A percentile compares a stretch with the other conserved stretches of the same genome.
phyloP scores from a whole-genome alignment of 768 basidiomycete genomes.

The Mycena pura region DNA sequence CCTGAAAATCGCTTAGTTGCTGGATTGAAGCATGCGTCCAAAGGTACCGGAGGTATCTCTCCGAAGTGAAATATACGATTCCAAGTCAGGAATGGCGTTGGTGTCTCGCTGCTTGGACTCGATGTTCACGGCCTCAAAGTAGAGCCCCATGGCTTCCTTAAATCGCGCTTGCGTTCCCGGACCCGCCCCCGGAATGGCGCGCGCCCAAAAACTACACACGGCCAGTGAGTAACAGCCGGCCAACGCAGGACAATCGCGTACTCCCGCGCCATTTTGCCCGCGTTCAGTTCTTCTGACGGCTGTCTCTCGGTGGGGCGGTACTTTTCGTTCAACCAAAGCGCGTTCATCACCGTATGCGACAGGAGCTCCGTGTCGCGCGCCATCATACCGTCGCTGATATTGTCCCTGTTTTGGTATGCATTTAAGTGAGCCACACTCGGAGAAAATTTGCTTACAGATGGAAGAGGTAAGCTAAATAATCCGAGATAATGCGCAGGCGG shows the following conservation, averaged over 20 bases:
- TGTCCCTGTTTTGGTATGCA: constrained; percentile 64
- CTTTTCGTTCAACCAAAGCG: constrained; percentile 60
- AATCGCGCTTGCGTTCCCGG: constrained; percentile 71
- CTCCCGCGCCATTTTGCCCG: constrained; percentile 74
- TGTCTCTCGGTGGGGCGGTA: constrained; percentile 58
- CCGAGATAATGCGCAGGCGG: constrained; percentile 67
- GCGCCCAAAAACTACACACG: constrained; percentile 71
- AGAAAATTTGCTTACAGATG: constrained; percentile 47
- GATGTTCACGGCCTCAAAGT: constrained; percentile 71
- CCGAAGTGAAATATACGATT: constrained; percentile 74
- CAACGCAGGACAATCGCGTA: constrained; percentile 42
- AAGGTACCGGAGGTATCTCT: constrained; percentile 72
- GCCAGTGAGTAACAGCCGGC: constrained; percentile 14
- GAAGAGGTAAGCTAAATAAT: constrained; percentile 71
- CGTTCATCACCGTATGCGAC: constrained; percentile 74
- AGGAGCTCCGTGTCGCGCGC: constrained; percentile 63
- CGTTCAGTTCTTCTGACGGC: constrained; percentile 50
- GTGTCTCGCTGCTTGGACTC: constrained; percentile 65
- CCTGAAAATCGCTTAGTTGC: constrained; percentile 34
- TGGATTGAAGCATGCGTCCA: constrained; percentile 8
- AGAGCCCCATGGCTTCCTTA: constrained; percentile 69
- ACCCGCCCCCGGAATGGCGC: constrained; percentile 62
- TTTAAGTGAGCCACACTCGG: constrained; percentile 19
- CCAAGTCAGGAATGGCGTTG: constrained; percentile 66
- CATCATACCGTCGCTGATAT: constrained; percentile 83